These are phyloP conservation scores for Pseudoscleropodium purum DNA, from an alignment of 225 moss, liverwort and hornwort species.

Conservation along the genomic window DNA sequence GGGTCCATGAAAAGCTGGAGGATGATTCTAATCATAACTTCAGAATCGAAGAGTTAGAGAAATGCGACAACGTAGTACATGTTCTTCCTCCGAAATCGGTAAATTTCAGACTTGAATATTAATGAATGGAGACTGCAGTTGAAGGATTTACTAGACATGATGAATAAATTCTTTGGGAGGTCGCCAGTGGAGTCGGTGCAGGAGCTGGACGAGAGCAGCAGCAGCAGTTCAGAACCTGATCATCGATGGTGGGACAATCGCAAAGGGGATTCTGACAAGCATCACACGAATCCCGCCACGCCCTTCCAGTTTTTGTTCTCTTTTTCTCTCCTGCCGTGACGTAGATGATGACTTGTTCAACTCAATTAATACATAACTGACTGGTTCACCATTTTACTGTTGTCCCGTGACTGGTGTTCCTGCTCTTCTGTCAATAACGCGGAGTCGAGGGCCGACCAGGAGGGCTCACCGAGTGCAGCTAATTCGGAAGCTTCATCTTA, in stretches of 20 bases:
- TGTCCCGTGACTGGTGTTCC: slow-evolving; percentile 17
- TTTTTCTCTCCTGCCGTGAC: slow-evolving; percentile 6
- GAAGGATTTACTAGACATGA: neutral
- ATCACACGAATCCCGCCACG: slow-evolving; percentile 11
- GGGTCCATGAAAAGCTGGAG: neutral
- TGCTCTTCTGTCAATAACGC: slow-evolving; percentile 18
- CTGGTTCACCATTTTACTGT: slow-evolving; percentile 17
- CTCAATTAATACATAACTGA: slow-evolving; percentile 7
- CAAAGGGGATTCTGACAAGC: neutral
- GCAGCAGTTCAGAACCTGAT: neutral
- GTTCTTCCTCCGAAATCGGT: neutral
- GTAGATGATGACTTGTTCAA: slow-evolving; percentile 20
- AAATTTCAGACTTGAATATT: neutral
- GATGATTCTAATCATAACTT: neutral
- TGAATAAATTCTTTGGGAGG: neutral
- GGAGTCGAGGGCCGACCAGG: neutral
- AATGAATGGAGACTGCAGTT: neutral
- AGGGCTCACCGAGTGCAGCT: neutral
- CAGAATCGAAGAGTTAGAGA: neutral
- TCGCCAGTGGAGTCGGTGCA: slow-evolving; percentile 9
- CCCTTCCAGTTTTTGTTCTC: neutral
- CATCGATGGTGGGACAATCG: slow-evolving; percentile 1
- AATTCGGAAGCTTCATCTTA: neutral
- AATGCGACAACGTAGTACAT: neutral
- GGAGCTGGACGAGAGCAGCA: neutral